Conservation (phyloP, 176 grass and related monocot genomes). For the Musa beccarii region DNA sequence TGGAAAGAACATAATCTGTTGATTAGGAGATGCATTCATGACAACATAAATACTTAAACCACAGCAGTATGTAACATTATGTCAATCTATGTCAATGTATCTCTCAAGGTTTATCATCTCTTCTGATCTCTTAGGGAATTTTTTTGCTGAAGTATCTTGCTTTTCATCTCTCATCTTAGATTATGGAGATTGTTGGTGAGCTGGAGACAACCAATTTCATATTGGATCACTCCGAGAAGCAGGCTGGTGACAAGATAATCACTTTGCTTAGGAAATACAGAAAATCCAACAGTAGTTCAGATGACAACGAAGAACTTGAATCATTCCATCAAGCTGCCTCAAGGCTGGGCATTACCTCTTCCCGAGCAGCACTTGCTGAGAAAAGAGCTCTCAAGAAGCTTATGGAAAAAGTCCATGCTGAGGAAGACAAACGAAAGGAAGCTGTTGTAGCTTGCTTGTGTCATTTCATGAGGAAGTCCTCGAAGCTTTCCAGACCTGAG, state of each 20-base stretch:
- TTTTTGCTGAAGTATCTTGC: conserved; percentile 15
- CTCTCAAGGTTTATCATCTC: background rate
- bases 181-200: conserved; percentile 62
- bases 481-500: conserved; percentile 88
- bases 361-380: conserved; percentile 78
- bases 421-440: conserved; percentile 82
- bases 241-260: conserved; percentile 87
- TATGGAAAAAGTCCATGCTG: conserved; percentile 60
- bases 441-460: conserved; percentile 67
- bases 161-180: conserved; percentile 31
- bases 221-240: conserved; percentile 81
- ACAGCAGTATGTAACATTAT: background rate
- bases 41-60: background rate
- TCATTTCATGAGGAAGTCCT: conserved; percentile 89
- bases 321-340: conserved; percentile 70
- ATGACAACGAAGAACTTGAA: conserved; percentile 67
- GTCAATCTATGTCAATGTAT: no score
- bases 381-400: conserved; percentile 93
- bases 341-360: conserved; percentile 87
- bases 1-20: no score
- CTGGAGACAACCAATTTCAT: conserved; percentile 70
- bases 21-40: no score
- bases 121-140: background rate
- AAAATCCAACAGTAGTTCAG: conserved; percentile 41
- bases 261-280: conserved; percentile 68